phyloP scores from a whole-genome alignment of 192 early-diverging fungal genomes.

The Rhizophagus sp. region DNA sequence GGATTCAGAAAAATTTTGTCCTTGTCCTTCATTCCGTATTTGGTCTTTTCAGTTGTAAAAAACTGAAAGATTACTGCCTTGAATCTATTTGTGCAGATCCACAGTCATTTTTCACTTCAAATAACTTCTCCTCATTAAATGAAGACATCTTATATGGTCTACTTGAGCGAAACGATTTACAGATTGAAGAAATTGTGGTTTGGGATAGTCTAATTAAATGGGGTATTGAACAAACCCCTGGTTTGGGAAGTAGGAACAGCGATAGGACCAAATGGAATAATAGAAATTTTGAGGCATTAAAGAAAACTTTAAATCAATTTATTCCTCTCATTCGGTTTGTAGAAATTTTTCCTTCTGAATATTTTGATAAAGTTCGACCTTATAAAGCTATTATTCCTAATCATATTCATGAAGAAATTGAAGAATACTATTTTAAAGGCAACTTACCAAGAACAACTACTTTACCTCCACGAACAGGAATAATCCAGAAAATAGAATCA shows the following conservation, averaged over 20 bases:
- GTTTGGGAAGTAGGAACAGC: background rate
- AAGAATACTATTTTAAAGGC: background rate
- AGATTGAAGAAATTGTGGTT: conserved; percentile 2
- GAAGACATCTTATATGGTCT: too few relatives aligned
- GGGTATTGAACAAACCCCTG: background rate
- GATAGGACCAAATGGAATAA: conserved; percentile 9
- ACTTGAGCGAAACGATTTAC: background rate
- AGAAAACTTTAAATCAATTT: background rate
- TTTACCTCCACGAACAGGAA: too few relatives aligned
- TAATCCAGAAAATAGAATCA: background rate
- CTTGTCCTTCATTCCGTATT: conserved; percentile 2
- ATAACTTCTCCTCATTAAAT: background rate
- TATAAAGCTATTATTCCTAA: background rate
- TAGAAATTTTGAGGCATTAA: background rate
- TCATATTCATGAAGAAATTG: background rate
- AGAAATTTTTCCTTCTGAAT: background rate
- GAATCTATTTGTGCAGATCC: conserved; percentile 18
- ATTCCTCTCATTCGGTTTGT: conserved; percentile 14
- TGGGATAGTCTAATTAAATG: conserved; percentile 26
- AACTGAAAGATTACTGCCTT: conserved; percentile 3
- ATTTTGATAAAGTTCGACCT: background rate
- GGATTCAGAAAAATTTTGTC: background rate
- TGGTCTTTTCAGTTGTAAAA: background rate
- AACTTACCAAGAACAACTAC: too few relatives aligned
- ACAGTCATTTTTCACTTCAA: background rate